Percentiles rank a stretch among this genome's conserved stretches.
phyloP scores from a whole-genome alignment of 805 yeast genomes.

The Saturnispora hagleri region DNA sequence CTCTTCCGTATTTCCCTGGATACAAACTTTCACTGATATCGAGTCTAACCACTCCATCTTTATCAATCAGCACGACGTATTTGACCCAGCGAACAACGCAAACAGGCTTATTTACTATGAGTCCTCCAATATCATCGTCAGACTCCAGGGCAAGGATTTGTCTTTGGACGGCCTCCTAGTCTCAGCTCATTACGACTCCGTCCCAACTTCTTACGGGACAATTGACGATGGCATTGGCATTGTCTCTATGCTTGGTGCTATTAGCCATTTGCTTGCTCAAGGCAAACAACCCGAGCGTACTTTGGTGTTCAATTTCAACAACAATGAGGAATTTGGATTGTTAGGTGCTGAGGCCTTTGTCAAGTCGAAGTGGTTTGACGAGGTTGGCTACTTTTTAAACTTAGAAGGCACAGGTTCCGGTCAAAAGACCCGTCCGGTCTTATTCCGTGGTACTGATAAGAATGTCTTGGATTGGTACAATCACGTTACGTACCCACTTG shows the following conservation, averaged over 20 bases:
- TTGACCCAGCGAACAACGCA: constrained; percentile 32
- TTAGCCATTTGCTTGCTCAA: constrained; percentile 36
- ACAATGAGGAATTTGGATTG: constrained; percentile 83
- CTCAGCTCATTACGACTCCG: constrained; percentile 86
- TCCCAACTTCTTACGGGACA: constrained; percentile 77
- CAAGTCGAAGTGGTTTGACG: constrained; percentile 59
- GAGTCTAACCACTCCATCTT: constrained; percentile 12
- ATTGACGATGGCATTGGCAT: constrained; percentile 92
- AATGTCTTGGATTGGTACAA: constrained; percentile 53
- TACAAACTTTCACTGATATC: constrained; percentile 6
- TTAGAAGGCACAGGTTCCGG: constrained; percentile 93
- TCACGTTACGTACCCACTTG: constrained; percentile 58
- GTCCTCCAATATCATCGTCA: constrained; percentile 70
- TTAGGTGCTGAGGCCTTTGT: constrained; percentile 72
- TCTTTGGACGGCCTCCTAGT: constrained; percentile 57
- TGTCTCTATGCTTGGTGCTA: constrained; percentile 66
- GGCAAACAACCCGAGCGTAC: constrained; percentile 54
- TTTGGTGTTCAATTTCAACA: constrained; percentile 75
- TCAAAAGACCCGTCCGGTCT: constrained; percentile 51
- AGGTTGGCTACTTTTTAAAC: constrained; percentile 60
- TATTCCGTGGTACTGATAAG: constrained; percentile 77
- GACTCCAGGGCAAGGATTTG: constrained; percentile 55
- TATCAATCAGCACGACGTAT: constrained; percentile 43
- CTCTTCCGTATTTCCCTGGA: background rate
- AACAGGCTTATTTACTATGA: constrained; percentile 65